These are phyloP conservation scores for Dalbergia cultrata DNA, from an alignment of 306 rosid species.

Conservation along the genomic window DNA sequence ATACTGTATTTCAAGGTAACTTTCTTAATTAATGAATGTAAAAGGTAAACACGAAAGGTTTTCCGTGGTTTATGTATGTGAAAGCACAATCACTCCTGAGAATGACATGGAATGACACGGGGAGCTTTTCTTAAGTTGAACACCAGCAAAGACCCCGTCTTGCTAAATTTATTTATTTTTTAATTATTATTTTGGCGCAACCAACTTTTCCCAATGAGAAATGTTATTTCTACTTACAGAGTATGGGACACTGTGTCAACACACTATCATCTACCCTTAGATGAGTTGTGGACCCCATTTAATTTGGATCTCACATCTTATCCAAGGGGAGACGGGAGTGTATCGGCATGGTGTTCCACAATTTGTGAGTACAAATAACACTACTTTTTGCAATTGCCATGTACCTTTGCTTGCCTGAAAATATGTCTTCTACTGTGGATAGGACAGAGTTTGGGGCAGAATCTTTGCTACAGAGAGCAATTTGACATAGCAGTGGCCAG, in stretches of 20 bases:
- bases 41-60: neutral
- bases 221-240: no score
- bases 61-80: neutral
- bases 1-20: neutral
- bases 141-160: neutral
- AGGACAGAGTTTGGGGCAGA: slow-evolving; percentile 87
- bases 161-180: slow-evolving; percentile 19
- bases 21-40: neutral
- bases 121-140: slow-evolving; percentile 4
- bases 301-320: no score
- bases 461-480: slow-evolving; percentile 75
- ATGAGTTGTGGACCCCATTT: no score
- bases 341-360: no score
- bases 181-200: neutral
- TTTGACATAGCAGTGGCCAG: slow-evolving; percentile 91
- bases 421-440: slow-evolving; percentile 45
- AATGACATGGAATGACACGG: neutral
- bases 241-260: no score
- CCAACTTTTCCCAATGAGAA: slow-evolving; percentile 9
- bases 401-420: slow-evolving; percentile 37
- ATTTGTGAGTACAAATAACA: no score
- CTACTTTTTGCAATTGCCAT: no score
- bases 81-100: slow-evolving; percentile 3
- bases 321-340: no score
- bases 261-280: no score